These are phyloP conservation scores for Ilex aquifolium DNA, from an alignment of 257 asterid genomes.

Conservation along the genomic window DNA sequence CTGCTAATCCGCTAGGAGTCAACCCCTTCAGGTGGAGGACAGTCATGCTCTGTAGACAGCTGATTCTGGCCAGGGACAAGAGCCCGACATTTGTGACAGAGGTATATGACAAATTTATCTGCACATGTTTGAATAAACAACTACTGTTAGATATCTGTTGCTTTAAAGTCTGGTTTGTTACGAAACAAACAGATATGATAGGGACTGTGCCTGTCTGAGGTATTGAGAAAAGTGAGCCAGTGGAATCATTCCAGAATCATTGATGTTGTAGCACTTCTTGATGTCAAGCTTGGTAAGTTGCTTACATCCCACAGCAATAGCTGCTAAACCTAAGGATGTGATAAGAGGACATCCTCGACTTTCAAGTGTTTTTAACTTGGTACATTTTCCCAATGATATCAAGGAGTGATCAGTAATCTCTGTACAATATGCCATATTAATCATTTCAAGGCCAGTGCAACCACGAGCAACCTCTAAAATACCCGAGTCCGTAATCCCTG, in stretches of 20 bases:
- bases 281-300: slow-evolving; percentile 21
- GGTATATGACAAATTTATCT: slow-evolving; percentile 79
- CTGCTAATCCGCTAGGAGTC: slow-evolving; percentile 58
- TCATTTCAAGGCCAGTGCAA: slow-evolving; percentile 25
- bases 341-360: slow-evolving; percentile 33
- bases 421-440: slow-evolving; percentile 30
- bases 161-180: too few relatives aligned
- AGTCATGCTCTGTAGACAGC: slow-evolving; percentile 75
- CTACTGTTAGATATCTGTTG: not conserved
- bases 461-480: slow-evolving; percentile 23
- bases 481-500: slow-evolving; percentile 23
- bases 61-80: slow-evolving; percentile 60
- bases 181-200: not conserved
- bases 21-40: slow-evolving; percentile 54
- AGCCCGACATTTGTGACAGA: slow-evolving; percentile 78
- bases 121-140: slow-evolving; percentile 12
- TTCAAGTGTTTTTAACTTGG: slow-evolving; percentile 19
- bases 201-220: slow-evolving; percentile 24
- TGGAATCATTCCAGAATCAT: slow-evolving; percentile 26
- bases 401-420: slow-evolving; percentile 24
- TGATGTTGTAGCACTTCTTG: slow-evolving; percentile 27
- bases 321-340: slow-evolving; percentile 25
- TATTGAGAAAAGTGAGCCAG: slow-evolving; percentile 24
- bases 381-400: slow-evolving; percentile 15
- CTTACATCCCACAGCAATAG: slow-evolving; percentile 23